Evolutionary conservation across 2,329 filamentous ascomycete genomes (phyloP), one percentile per base, ranked within the genome.

Genomic region (Monilinia laxa): DNA sequence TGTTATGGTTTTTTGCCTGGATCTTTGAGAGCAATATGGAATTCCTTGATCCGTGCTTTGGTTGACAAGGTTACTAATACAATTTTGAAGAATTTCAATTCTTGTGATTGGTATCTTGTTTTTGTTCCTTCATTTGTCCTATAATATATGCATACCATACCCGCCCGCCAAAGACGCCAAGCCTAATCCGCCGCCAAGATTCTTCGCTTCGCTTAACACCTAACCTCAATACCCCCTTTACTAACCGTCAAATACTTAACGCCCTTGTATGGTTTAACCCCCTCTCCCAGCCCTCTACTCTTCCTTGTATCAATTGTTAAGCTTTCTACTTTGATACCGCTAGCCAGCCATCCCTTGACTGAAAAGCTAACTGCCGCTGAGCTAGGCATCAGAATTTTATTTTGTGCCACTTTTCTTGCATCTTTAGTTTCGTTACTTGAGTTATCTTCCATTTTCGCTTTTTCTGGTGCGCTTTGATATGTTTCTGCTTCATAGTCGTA

Each of bases 251-350:
- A 77, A 78, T 99, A 99, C 80, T 99, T 99, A 71, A 99, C 95
- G 1, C 95, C 95, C 80, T 98, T 99, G 79, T 97, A 98, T 31
- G 95, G 95, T 79, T 93, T 96, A 51, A 98, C 87, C 2, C 90
- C 87, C 71, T 96, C 92, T 0, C 92, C 92, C 56, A 99, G 75
- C 0, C 95, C 95, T 67, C 89, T 86, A 78, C 92, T 96, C 80
- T 89, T 93, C 77, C 91, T 89, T n/a, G 86, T 82, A 76, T 93
- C 83, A 72, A 92, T 77, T 75, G 87, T 75, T 74, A 93, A 85
- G 77, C 86, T 88, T 71, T 90, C 87, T 40, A 90, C 83, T 76
- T 84, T 89, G 59, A 90, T 81, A 4, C 88, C 88, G 73, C 87
- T 90, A 20, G 87, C 83, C 72, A 90, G 75, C 86, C 87, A 90